Evolutionary conservation across 1,284 basidiomycete species (phyloP), one percentile per base, ranked within the genome.

Genomic region (Trichosporon sp.): DNA sequence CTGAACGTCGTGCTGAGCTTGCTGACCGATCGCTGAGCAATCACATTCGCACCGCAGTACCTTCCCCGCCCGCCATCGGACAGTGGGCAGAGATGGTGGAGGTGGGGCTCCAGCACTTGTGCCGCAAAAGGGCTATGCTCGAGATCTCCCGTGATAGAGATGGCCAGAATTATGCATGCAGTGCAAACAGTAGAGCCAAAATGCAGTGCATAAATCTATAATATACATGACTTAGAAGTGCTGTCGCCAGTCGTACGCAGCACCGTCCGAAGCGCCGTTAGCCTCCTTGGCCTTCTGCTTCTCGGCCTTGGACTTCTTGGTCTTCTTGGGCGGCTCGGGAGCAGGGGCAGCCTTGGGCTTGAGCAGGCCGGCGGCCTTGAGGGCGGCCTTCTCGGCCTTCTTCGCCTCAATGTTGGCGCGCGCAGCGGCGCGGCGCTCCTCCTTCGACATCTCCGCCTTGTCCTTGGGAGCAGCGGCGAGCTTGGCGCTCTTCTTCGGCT

Each of bases 261-360:
- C 31, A 6, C 31, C 59, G 31, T 63, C 32, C 14, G 59, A 16
- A 35, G n/a, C 21, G 35, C 54, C 54, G 21, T 63, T 63, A 32
- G 59, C 59, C 70, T 76, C 75, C 61, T 73, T 63, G 59, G 59
- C 59, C 70, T 76, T 76, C 61, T 73, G 76, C 59, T 70, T 64
- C 43, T 69, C 71, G 2, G 73, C 63, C 69, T 75, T 74, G 40
- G 67, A 54, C 67, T 65, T 61, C 64, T 46, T 64, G 4, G 35
- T 40, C 72, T 74, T 67, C 65, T 46, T 65, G 66, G 64, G 63
- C 46, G 71, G 59, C 69, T 69, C 68, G 4, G 59, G 31, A 31
- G 56, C 32, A 31, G 31, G 32, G n/a, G 51, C 51, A 31, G 37
- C 38, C 70, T 72, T 71, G 66, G 73, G 51, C 70, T 72, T 69